Evolutionary conservation across 768 basidiomycete species (phyloP), one percentile per base, ranked within the genome.

Genomic region (Rhizopogon roseolus): DNA sequence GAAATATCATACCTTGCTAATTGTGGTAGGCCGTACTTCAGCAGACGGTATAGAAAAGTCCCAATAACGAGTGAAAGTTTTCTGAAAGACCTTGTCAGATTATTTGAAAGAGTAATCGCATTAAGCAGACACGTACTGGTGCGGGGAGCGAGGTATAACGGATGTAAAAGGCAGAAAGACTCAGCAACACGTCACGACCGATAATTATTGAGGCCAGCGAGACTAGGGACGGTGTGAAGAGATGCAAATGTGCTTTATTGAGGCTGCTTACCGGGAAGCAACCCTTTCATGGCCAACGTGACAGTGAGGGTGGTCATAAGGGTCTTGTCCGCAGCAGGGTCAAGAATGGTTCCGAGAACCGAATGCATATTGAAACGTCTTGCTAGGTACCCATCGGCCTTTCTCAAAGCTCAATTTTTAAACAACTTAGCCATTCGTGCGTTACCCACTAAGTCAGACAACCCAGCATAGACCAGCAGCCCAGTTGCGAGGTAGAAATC

Each of bases 311-410:
- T 98, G 1, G 97, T 96, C 88, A 99, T 89, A 41, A 99, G 73
- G 10, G 83, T 78, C 70, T 99, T 99, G 79, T 99, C 97, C 2
- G 97, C 97, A 0, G 96, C 93, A 11, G 97, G 97, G 67, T 99
- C 97, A 11, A 99, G 79, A 54, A 98, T 93, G 8, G 91, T 90
- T 17, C 97, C 97, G 17, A 98, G 77, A n/a, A 98, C 93, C 11
- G 91, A 84, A 50, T 81, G 80, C 88, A 91, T 92, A 27, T 88
- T 85, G 74, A 79, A 98, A 53, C 80, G 79, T 60, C 97, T 78
- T 1, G 97, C 97, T 55, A 99, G 71, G 65, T 75, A 98, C 0
- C 97, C 97, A 62, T 99, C 97, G 53, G 86, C 80, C 96, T 98
- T 69, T 43, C 53, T 46, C 22, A 36, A 25, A 48, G 34, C 46